A percentile compares a stretch with the other conserved stretches of the same genome.
Conservation (phyloP, 257 asterid species). For the Leonotis leonurus region DNA sequence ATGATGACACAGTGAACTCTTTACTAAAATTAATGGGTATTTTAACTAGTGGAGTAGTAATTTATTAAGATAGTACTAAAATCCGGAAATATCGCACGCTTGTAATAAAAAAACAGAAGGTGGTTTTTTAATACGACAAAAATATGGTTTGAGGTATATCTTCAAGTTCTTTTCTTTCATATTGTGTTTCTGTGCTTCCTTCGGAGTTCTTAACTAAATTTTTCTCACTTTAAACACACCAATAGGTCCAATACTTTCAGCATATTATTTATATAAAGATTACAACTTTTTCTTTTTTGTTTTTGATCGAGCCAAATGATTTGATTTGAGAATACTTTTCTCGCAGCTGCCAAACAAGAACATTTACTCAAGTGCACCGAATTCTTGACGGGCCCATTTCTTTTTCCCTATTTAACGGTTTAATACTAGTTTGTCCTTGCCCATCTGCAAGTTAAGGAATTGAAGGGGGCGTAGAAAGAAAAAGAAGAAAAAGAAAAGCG, state of each 20-base stretch:
- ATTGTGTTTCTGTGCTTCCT: not conserved
- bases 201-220: not conserved
- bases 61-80: too few species aligned
- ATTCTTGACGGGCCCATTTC: not conserved
- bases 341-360: conserved; percentile 19
- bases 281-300: not conserved
- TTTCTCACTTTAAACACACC: not conserved
- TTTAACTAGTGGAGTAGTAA: too few species aligned
- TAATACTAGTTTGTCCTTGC: not conserved
- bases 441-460: conserved; percentile 11
- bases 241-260: not conserved
- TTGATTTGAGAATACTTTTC: not conserved
- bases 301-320: not conserved
- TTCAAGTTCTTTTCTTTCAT: not conserved
- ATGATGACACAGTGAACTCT: too few species aligned
- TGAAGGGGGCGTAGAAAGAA: not conserved
- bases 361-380: not conserved
- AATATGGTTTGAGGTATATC: too few species aligned
- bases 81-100: too few species aligned
- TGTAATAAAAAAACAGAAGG: too few species aligned
- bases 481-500: not conserved
- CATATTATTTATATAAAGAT: not conserved
- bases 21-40: too few species aligned
- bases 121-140: too few species aligned
- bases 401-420: not conserved